Percentiles rank a stretch among this genome's conserved stretches.
These are phyloP conservation scores for Phytophthora tubulina DNA, from an alignment of 352 stramenopile genomes.

Conservation along the genomic window DNA sequence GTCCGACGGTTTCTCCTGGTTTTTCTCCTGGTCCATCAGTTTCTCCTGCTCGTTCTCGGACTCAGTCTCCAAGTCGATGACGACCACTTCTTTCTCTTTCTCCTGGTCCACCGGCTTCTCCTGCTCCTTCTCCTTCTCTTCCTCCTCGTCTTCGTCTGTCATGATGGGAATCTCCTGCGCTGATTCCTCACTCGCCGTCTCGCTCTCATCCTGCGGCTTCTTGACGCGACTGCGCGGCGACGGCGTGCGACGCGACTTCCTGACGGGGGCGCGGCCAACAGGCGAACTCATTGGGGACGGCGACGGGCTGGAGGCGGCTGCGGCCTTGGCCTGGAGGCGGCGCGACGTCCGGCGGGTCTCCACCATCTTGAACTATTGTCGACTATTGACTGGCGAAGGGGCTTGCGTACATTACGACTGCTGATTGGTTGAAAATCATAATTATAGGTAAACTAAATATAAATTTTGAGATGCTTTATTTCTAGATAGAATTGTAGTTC, in stretches of 20 bases:
- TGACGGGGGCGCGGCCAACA: neutral
- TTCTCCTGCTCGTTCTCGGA: constrained; percentile 15
- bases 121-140: constrained; percentile 20
- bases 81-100: constrained; percentile 4
- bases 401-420: neutral
- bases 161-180: constrained; percentile 37
- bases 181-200: constrained; percentile 26
- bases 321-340: constrained; percentile 65
- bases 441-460: neutral
- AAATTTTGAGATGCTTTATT: neutral
- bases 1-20: neutral
- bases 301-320: constrained; percentile 17
- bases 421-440: constrained; percentile 23
- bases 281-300: constrained; percentile 24
- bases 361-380: constrained; percentile 53
- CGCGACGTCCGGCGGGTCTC: constrained; percentile 67
- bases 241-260: constrained; percentile 17
- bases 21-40: constrained; percentile 15
- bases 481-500: too few relatives aligned
- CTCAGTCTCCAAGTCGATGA: constrained; percentile 16
- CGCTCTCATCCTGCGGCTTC: constrained; percentile 25
- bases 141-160: constrained; percentile 27
- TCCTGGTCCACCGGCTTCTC: neutral
- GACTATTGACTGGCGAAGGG: constrained; percentile 30
- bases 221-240: constrained; percentile 22